Evolutionary conservation across 2,329 filamentous ascomycete species (phyloP), one percentile per base, ranked within the genome.

Genomic region (Alternaria longipes): DNA sequence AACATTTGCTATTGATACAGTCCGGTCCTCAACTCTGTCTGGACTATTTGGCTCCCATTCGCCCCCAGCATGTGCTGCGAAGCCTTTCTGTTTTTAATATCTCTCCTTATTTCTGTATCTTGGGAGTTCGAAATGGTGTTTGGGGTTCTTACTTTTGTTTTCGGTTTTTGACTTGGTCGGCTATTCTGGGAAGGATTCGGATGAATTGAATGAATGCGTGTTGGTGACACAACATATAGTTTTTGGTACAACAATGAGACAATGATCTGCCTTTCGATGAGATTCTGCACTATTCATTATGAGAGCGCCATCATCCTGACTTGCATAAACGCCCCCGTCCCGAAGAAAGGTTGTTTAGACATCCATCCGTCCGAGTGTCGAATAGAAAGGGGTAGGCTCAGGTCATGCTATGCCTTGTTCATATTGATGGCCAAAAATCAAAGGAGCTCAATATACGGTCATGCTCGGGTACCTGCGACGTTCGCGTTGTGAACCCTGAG

Each of bases 141-240:
- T 3, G 32, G 46, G 9, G 46, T 50, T 36, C 8, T 11, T 9
- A 8, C 26, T 9, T 46, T 30, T 26, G n/a, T 30, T 46, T 30
- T 50, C 20, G 16, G 20, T 14, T 20, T 34, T 32, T 26, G 45
- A 36, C 20, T 51, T 36, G 16, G 14, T 45, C 60, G 52, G 60
- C 36, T 63, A 53, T 49, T 52, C 24, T 45, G 46, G 56, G 36
- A 32, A 32, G 34, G 42, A 46, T 52, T 46, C 40, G 50, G 38
- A 55, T 61, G 54, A 53, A 61, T 52, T 51, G 44, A 50, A 50
- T 11, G 30, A 26, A 26, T 34, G 42, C 20, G 44, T 38, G 32
- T 54, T 57, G 57, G 54, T 60, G 26, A 46, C 47, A 61, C 57
- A 51, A 36, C 53, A 51, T 60, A 40, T 51, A 46, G 30, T 53